Base-by-base conservation (phyloP, 139 green algal species). In the Volvox reticuliferus region DNA sequence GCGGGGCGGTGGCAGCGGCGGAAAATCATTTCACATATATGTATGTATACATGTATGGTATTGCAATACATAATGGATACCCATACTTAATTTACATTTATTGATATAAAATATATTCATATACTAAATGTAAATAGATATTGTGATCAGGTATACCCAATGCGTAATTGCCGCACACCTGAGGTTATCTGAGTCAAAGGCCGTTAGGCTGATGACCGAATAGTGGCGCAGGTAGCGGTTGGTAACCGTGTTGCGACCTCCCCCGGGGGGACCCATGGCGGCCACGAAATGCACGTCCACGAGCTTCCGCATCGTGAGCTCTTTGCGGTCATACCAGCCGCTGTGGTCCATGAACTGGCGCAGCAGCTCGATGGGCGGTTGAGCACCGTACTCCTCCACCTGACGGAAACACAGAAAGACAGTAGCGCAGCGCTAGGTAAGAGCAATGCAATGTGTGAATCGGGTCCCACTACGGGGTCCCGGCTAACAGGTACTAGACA, bases 301-400 rank as follows among this genome's bases (percentile, higher is more conserved):
- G 92, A 97, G 84, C 79, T 93, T 93, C 2, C 92, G 87, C 88
- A 96, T 94, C 21, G 80, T 93, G 35, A 95, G 90, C 90, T 96
- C 94, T 92, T 96, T 96, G 63, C 95, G 91, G 86, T 96, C 95
- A 82, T 96, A 96, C 85, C 96, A 95, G 20, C 96, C 96, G 35
- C 79, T 63, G 86, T 96, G 93, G 91, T 98, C 96, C 91, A 96
- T 95, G 86, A 92, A 95, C 93, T 98, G 96, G 14, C 96, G 94
- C 93, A 98, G 89, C 88, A 98, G 91, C 92, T 98, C 95, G 61
- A 98, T 94, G 32, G 96, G 95, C 22, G 96, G 96, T 94, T 98
- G 96, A 0, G 96, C 95, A 44, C 94, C 95, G 77, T 97, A 98
- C 92, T 94, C 92, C 83, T 94, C 92, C 30, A 93, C 88, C 91